Evolutionary conservation across 2,329 filamentous ascomycete genomes (phyloP).

Genomic region (Cordyceps fumosorosea): DNA sequence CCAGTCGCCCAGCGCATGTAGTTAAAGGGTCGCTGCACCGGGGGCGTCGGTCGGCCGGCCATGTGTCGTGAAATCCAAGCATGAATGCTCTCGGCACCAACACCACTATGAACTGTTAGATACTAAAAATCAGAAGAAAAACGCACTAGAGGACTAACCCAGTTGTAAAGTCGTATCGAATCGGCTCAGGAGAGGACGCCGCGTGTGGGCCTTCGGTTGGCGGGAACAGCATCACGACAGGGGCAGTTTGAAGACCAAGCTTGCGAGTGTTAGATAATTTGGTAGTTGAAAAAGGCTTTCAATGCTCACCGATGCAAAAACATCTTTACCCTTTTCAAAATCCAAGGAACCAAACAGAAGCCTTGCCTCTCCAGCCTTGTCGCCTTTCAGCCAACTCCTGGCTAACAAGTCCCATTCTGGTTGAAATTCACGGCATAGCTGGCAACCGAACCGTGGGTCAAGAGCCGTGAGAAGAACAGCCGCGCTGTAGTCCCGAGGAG

Average conservation of each 20-base stretch:
- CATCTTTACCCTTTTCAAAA: conserved; percentile 74
- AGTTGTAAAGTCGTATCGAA: conserved; percentile 77
- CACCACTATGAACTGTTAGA: conserved; percentile 44
- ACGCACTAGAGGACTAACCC: conserved; percentile 49
- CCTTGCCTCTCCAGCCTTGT: conserved; percentile 65
- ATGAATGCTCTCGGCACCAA: conserved; percentile 71
- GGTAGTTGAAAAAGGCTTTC: background rate
- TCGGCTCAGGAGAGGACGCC: conserved; percentile 57
- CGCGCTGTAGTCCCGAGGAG: conserved; percentile 77
- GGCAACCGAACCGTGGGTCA: conserved; percentile 76
- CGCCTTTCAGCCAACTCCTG: conserved; percentile 80
- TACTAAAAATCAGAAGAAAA: background rate
- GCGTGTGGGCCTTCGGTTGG: conserved; percentile 79
- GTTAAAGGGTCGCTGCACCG: conserved; percentile 80
- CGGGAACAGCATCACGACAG: conserved; percentile 79
- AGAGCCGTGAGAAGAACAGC: conserved; percentile 81
- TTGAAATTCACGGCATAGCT: conserved; percentile 83
- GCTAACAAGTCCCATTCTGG: conserved; percentile 86
- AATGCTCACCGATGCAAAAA: conserved; percentile 72
- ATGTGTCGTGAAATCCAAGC: conserved; percentile 73
- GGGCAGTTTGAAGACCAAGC: conserved; percentile 91
- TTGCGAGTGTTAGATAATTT: conserved; percentile 29
- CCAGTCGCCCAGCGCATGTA: conserved; percentile 67
- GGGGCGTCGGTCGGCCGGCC: conserved; percentile 68
- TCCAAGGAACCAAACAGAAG: conserved; percentile 80